Base-by-base conservation (phyloP, 108 stramenopile species). In the Skeletonema menzelii region DNA sequence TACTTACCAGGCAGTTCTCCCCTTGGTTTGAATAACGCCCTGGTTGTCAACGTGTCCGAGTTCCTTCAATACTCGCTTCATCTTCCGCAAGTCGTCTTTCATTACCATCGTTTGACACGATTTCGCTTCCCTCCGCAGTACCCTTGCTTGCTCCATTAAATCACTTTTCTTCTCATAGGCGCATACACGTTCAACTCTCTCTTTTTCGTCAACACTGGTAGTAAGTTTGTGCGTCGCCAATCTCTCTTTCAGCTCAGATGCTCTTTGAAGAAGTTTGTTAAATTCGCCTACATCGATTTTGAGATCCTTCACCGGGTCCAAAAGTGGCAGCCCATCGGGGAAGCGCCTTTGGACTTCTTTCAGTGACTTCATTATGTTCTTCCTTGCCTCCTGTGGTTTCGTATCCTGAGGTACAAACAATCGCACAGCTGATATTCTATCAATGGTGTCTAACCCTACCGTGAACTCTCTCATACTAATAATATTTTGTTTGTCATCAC, bases 21-120 rank as follows among this genome's bases (percentile, higher is more conserved):
- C 99, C 77, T 99, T 99, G 17, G 97, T 92, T 73, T 97, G 94
- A 64, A 99, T 95, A 47, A 99, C 96, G 7, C 91, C 97, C 13
- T 95, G 86, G 32, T 84, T 80, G 78, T 97, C 93, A 8, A 97
- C 96, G 75, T 98, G 96, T 14, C 97, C 98, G 24, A 99, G 88
- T 30, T 94, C 83, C 27, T 91, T 93, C 65, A 99, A 83, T 13
- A 99, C 97, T 8, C 88, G 76, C 76, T 97, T 97, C 98, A 98
- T 99, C 47, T 92, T 87, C 40, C 87, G 91, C 73, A 99, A 74
- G 28, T 98, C 97, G 55, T 98, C 98, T 72, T 91, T 89, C 97
- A 98, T 96, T 2, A 95, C 95, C 82, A 98, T 83, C 6, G 87
- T 82, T 82, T 98, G 93, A 55, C 85, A 87, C 22, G 79, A 80